Evolutionary conservation across 352 stramenopile species (phyloP).

Genomic region (Phytopythium oedochilum): DNA sequence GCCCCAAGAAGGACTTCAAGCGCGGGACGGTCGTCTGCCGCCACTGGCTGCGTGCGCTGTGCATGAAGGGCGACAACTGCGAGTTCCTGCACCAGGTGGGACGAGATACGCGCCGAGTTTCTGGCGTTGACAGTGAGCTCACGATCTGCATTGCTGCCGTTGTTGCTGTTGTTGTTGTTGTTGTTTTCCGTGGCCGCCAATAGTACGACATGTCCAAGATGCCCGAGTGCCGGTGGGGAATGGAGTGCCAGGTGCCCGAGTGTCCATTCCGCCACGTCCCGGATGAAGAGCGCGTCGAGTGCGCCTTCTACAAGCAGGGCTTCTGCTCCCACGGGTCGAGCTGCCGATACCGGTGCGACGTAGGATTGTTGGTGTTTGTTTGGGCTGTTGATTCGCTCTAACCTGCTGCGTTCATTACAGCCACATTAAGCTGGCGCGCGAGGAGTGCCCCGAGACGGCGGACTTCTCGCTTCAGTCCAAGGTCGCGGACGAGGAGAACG

Average conservation of each 20-base stretch:
- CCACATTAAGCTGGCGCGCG: constrained; percentile 91
- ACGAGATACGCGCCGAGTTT: neutral
- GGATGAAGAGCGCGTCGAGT: constrained; percentile 95
- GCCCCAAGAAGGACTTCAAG: constrained; percentile 85
- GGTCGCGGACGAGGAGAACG: constrained; percentile 87
- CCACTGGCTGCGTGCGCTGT: constrained; percentile 96
- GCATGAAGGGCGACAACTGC: constrained; percentile 97
- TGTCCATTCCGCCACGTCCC: constrained; percentile 96
- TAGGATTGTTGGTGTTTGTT: neutral
- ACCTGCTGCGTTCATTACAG: constrained; percentile 10
- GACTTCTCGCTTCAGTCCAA: constrained; percentile 94
- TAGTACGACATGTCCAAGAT: constrained; percentile 96
- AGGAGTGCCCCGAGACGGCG: constrained; percentile 91
- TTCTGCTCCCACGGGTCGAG: constrained; percentile 97
- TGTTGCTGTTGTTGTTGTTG: neutral
- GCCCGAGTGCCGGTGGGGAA: constrained; percentile 96
- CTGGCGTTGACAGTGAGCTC: neutral
- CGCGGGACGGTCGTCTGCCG: constrained; percentile 95
- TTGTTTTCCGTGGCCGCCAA: no score
- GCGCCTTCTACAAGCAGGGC: constrained; percentile 97
- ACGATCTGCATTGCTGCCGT: neutral
- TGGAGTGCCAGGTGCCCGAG: constrained; percentile 96
- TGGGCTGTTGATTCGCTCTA: neutral
- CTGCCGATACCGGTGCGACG: constrained; percentile 89
- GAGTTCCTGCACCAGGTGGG: constrained; percentile 90